These are phyloP conservation scores for Carex sylvatica DNA, from an alignment of 202 grass and related monocot genomes.

Conservation along the genomic window DNA sequence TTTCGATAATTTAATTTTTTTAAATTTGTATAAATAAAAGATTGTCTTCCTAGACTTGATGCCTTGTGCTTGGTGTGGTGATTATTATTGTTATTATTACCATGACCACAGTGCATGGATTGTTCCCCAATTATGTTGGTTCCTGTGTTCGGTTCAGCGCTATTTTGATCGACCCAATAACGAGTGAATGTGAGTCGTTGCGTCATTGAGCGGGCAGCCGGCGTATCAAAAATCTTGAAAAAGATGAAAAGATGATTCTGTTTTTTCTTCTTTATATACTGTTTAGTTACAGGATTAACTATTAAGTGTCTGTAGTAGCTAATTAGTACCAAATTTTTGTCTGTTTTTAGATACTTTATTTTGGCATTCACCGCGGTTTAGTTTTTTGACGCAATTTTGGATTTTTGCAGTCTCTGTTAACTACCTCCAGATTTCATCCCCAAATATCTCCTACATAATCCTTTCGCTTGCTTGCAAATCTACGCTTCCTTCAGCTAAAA, in stretches of 20 bases:
- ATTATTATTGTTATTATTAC: background rate
- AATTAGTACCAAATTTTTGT: background rate
- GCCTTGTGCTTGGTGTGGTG: background rate
- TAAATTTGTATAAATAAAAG: no score
- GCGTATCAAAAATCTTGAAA: background rate
- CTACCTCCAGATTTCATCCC: background rate
- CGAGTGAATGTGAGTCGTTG: background rate
- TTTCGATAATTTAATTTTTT: no score
- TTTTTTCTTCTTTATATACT: no score
- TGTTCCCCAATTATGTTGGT: background rate
- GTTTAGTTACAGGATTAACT: background rate
- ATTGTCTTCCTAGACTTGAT: background rate
- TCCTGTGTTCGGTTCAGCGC: background rate
- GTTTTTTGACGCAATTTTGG: background rate
- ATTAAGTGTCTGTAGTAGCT: background rate
- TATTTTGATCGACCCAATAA: background rate
- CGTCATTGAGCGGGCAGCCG: background rate
- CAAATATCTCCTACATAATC: background rate
- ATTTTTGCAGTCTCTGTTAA: background rate
- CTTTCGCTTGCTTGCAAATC: no score
- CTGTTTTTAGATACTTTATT: background rate
- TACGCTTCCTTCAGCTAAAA: no score
- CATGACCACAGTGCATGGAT: background rate
- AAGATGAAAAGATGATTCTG: background rate
- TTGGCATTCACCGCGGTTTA: background rate